phyloP scores from a whole-genome alignment of 2,329 filamentous ascomycete genomes.

The Gnomoniopsis sp. region DNA sequence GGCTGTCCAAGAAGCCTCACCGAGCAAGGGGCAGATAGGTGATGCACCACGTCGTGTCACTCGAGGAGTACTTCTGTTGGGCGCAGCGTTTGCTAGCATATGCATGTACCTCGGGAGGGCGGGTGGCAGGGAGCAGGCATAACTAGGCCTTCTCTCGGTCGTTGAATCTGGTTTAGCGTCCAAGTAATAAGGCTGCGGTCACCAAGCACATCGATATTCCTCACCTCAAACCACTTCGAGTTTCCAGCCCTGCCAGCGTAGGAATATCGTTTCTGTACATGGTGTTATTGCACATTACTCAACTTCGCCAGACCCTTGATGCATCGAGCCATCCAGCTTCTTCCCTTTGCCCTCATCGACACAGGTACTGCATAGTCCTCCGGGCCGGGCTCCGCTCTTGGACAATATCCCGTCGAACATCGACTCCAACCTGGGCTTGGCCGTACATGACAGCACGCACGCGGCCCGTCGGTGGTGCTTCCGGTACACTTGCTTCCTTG shows the following conservation, averaged over 20 bases:
- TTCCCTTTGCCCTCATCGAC: neutral
- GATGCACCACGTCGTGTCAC: neutral
- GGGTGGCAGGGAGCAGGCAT: neutral
- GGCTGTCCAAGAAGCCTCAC: neutral
- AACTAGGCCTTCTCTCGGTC: neutral
- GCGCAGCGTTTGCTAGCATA: neutral
- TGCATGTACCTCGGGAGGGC: neutral
- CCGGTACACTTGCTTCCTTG: neutral
- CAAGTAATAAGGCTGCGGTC: neutral
- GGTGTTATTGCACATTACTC: too few species aligned
- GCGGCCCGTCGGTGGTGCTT: neutral
- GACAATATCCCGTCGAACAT: neutral
- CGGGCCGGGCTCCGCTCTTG: too few species aligned
- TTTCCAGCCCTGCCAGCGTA: neutral
- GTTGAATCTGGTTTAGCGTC: neutral
- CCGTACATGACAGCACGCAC: neutral
- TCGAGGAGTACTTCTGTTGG: neutral
- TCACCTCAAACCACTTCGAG: too few species aligned
- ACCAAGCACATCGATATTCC: too few species aligned
- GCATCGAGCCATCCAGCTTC: neutral
- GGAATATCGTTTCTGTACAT: neutral
- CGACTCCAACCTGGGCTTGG: neutral
- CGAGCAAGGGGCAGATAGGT: neutral
- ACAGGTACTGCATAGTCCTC: neutral
- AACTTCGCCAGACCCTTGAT: too few species aligned